Conservation (phyloP, 495 filamentous ascomycete species). For the Ascodesmis nigricans region DNA sequence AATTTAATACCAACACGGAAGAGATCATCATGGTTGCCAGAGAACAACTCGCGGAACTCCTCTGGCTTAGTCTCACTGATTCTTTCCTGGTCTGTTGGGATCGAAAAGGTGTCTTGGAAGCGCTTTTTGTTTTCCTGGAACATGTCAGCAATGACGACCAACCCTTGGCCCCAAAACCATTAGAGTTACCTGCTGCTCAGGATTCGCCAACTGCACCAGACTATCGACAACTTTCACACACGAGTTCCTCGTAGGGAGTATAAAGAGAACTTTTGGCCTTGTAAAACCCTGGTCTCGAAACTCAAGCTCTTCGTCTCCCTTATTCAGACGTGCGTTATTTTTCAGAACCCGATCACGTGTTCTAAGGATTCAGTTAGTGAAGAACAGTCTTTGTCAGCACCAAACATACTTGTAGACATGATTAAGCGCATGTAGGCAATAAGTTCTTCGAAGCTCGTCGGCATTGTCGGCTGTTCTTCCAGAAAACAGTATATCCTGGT, state of each 20-base stretch:
- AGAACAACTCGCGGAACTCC: slow-evolving; percentile 78
- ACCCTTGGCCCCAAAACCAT: background rate
- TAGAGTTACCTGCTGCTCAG: slow-evolving; percentile 44
- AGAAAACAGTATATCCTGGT: slow-evolving; percentile 61
- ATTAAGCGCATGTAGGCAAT: slow-evolving; percentile 69
- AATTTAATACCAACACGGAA: slow-evolving; percentile 88
- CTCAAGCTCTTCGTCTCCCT: slow-evolving; percentile 39
- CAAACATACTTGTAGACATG: slow-evolving; percentile 61
- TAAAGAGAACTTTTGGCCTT: slow-evolving; percentile 70
- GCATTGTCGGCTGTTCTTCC: slow-evolving; percentile 44
- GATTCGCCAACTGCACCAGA: slow-evolving; percentile 48
- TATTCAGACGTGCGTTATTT: slow-evolving; percentile 53
- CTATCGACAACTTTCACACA: slow-evolving; percentile 55
- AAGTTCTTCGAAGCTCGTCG: slow-evolving; percentile 41
- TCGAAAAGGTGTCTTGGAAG: slow-evolving; percentile 57
- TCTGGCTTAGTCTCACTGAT: slow-evolving; percentile 43
- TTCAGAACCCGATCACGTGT: slow-evolving; percentile 81
- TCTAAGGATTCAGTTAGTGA: slow-evolving; percentile 22
- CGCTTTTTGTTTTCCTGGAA: slow-evolving; percentile 64
- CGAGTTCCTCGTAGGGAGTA: slow-evolving; percentile 68
- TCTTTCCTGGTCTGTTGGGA: slow-evolving; percentile 37
- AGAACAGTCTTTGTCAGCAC: too few species aligned
- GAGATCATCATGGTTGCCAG: slow-evolving; percentile 88
- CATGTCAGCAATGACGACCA: background rate
- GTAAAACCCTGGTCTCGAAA: slow-evolving; percentile 90